These are phyloP conservation scores for Spencermartinsiella europaea DNA, from an alignment of 805 yeast species.

Conservation along the genomic window DNA sequence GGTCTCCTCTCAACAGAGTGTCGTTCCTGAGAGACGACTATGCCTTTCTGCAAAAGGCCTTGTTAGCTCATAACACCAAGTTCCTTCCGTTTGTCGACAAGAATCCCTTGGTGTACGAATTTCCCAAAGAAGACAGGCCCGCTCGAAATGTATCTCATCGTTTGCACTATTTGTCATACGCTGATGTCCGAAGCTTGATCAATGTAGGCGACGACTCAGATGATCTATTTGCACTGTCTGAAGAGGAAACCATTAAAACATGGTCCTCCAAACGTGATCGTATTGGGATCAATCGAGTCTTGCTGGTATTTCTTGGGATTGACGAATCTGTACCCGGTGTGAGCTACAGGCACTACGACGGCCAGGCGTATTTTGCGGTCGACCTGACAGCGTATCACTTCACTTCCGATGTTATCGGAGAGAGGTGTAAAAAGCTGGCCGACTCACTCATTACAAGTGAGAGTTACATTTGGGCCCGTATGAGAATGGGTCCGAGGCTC, in stretches of 20 bases:
- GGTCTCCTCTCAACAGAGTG: conserved; percentile 55
- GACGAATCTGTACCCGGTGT: conserved; percentile 31
- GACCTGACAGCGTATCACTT: conserved; percentile 25
- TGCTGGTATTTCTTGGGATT: conserved; percentile 45
- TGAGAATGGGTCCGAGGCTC: conserved; percentile 6
- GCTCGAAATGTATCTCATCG: background rate
- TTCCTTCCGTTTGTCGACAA: conserved; percentile 39
- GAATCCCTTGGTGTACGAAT: background rate
- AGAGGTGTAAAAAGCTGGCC: conserved; percentile 19
- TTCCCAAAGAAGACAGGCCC: background rate
- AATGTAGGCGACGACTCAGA: conserved; percentile 22
- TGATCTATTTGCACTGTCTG: conserved; percentile 27
- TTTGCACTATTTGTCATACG: conserved; percentile 21
- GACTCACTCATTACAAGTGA: conserved; percentile 14
- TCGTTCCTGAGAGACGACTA: conserved; percentile 56
- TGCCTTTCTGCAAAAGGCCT: conserved; percentile 44
- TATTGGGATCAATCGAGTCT: conserved; percentile 21
- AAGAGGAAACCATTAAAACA: conserved; percentile 27
- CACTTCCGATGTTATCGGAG: conserved; percentile 17
- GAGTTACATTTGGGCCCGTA: conserved; percentile 1
- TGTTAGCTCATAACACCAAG: conserved; percentile 42
- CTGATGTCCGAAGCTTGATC: conserved; percentile 29
- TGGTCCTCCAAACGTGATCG: conserved; percentile 35
- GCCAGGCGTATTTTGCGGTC: conserved; percentile 38
- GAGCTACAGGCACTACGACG: conserved; percentile 23